These are phyloP conservation scores for Aspergillus luchuensis DNA, from an alignment of 2,329 filamentous ascomycete genomes.

Conservation along the genomic window DNA sequence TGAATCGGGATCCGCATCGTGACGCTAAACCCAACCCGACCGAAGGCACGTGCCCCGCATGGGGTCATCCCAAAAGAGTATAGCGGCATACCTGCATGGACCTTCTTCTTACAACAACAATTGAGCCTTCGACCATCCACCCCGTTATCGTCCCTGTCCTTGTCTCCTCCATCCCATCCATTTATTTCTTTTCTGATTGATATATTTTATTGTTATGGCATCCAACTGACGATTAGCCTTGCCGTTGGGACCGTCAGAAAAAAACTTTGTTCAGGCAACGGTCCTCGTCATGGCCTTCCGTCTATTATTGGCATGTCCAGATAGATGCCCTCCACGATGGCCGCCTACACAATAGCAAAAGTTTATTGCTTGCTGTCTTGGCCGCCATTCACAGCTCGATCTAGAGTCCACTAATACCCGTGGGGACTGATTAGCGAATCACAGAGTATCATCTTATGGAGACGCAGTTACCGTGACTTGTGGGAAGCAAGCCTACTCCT, in stretches of 20 bases:
- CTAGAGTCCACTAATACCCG: neutral
- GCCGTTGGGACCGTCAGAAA: neutral
- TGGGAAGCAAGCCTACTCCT: neutral
- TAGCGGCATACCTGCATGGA: constrained; percentile 5
- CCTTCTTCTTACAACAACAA: constrained; percentile 5
- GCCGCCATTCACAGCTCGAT: neutral
- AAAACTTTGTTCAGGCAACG: neutral
- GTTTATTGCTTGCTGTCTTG: neutral
- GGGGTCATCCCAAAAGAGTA: neutral
- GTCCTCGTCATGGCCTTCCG: neutral
- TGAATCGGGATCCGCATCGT: neutral
- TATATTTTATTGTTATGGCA: neutral
- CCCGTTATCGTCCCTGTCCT: neutral
- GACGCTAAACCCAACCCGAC: neutral
- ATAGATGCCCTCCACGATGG: neutral
- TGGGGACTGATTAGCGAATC: neutral
- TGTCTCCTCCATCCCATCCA: neutral
- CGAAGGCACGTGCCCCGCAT: neutral
- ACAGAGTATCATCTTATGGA: neutral
- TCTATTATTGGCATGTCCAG: neutral
- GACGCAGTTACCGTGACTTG: neutral
- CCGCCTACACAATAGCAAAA: neutral
- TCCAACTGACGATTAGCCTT: neutral
- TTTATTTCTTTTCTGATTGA: neutral
- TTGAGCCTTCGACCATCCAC: neutral